Conservation (phyloP, 345 rosid genomes). For the Eucalyptus erythrocorys region DNA sequence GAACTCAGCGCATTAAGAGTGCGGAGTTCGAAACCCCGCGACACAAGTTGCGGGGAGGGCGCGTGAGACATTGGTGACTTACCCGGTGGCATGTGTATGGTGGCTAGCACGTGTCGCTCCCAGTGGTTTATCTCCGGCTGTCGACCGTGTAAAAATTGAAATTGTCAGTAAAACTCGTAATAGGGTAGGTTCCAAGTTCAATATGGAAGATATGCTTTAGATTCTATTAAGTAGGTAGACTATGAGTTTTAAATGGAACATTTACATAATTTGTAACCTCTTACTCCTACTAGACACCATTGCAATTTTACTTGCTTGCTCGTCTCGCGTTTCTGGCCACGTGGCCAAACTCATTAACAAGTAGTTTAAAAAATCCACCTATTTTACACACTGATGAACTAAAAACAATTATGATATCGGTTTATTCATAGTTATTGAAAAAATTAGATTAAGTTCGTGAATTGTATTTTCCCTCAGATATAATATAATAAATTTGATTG, state of each 20-base stretch:
- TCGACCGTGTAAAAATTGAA: fast-evolving
- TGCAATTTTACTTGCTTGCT: not conserved
- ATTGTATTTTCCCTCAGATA: not conserved
- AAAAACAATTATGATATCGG: not conserved
- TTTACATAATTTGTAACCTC: too few species aligned
- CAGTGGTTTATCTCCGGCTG: too few species aligned
- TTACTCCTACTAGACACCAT: too few species aligned
- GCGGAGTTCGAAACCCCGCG: too few species aligned
- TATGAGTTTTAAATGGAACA: too few species aligned
- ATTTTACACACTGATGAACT: not conserved
- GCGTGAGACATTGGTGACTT: too few species aligned
- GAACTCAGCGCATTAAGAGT: too few species aligned
- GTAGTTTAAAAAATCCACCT: not conserved
- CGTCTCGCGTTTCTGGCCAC: not conserved
- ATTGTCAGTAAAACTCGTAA: fast-evolving
- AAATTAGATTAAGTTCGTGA: not conserved
- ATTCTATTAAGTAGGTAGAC: too few species aligned
- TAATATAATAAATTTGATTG: not conserved
- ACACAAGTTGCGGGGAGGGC: too few species aligned
- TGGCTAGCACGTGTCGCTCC: too few species aligned
- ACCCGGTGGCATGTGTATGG: too few species aligned
- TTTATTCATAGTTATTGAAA: not conserved
- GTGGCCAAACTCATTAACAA: not conserved
- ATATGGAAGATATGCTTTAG: fast-evolving
- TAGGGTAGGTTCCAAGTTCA: too few species aligned